Conservation (phyloP, 2,329 filamentous ascomycete genomes). For the Verticillium alfalfae region DNA sequence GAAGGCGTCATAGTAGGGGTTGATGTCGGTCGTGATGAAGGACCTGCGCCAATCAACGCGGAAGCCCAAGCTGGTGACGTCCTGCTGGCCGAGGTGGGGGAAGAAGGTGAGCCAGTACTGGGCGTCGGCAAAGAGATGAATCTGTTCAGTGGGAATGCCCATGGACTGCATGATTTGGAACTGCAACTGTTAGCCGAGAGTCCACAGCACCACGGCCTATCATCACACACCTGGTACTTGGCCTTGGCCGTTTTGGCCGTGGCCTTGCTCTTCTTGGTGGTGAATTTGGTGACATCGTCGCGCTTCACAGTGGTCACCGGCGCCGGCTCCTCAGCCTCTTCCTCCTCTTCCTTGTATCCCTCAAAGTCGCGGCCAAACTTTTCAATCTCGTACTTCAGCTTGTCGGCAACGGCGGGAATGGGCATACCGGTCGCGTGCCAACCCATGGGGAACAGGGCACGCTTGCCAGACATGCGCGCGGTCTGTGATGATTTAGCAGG, state of each 20-base stretch:
- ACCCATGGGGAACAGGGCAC: constrained; percentile 81
- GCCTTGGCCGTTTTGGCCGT: constrained; percentile 84
- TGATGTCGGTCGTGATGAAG: constrained; percentile 83
- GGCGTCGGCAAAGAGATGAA: constrained; percentile 90
- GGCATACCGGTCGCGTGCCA: constrained; percentile 98
- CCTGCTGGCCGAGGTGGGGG: constrained; percentile 37
- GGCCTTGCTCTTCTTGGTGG: constrained; percentile 87
- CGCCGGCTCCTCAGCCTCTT: constrained; percentile 16
- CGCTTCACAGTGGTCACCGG: constrained; percentile 57
- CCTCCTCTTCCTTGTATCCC: constrained; percentile 60
- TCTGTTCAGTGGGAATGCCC: constrained; percentile 81
- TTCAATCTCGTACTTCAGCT: constrained; percentile 83
- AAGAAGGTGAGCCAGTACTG: constrained; percentile 90
- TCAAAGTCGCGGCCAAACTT: constrained; percentile 86
- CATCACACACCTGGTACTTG: constrained; percentile 84
- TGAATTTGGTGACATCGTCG: constrained; percentile 87
- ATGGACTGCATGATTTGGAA: constrained; percentile 93
- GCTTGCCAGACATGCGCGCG: constrained; percentile 84
- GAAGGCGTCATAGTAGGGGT: constrained; percentile 89
- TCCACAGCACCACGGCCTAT: neutral
- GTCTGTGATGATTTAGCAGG: neutral
- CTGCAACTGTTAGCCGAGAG: constrained; percentile 32
- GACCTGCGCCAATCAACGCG: constrained; percentile 12
- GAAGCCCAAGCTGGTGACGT: constrained; percentile 10
- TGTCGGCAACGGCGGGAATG: constrained; percentile 96